Percentiles rank a stretch among this genome's conserved stretches.
These are phyloP conservation scores for Knufia fluminis DNA, from an alignment of 2,329 filamentous ascomycete species.

Conservation along the genomic window DNA sequence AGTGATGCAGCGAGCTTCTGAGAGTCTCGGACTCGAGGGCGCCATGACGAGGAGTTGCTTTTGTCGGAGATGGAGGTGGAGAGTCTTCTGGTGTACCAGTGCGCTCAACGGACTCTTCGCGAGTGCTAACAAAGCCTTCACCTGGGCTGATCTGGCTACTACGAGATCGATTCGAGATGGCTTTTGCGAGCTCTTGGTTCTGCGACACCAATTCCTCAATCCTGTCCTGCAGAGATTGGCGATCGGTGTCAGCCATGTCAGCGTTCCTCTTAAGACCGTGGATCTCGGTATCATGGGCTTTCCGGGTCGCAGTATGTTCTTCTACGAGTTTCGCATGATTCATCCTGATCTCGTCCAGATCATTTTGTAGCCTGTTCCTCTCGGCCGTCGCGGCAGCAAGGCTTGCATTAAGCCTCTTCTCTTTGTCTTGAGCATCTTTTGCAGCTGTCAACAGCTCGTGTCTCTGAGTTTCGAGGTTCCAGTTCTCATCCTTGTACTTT, in stretches of 20 bases:
- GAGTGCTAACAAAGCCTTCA: not conserved
- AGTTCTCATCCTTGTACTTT: conserved; percentile 96
- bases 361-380: conserved; percentile 68
- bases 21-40: conserved; percentile 92
- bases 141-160: conserved; percentile 46
- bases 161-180: conserved; percentile 65
- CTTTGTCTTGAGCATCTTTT: conserved; percentile 69
- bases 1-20: conserved; percentile 86
- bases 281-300: conserved; percentile 82
- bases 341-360: conserved; percentile 82
- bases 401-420: conserved; percentile 68
- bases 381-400: conserved; percentile 63
- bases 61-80: conserved; percentile 80
- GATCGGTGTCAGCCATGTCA: conserved; percentile 68
- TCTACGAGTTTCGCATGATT: conserved; percentile 69
- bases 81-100: conserved; percentile 77
- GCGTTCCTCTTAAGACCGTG: conserved; percentile 74
- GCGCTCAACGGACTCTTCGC: conserved; percentile 34
- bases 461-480: conserved; percentile 86
- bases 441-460: conserved; percentile 69
- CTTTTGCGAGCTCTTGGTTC: conserved; percentile 82
- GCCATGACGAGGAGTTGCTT: conserved; percentile 80
- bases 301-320: conserved; percentile 66
- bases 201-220: conserved; percentile 80
- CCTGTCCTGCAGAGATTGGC: conserved; percentile 67